Evolutionary conservation across 2,329 filamentous ascomycete genomes (phyloP).

Genomic region (Colletotrichum sansevieriae): DNA sequence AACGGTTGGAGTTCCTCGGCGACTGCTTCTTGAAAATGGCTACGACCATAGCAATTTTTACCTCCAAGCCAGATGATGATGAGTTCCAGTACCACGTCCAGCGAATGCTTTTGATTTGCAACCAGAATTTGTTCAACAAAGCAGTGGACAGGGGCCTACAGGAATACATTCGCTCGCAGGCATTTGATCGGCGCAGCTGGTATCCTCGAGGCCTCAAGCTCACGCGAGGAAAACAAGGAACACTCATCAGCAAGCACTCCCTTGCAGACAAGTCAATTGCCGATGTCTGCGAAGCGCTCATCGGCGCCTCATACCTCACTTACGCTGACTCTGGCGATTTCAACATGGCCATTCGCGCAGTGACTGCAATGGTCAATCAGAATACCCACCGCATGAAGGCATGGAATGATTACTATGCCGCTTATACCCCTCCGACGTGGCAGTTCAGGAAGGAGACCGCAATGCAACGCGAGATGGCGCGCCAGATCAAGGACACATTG

Average conservation of each 20-base stretch:
- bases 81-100: conserved; percentile 92
- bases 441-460: conserved; percentile 73
- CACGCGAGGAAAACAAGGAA: conserved; percentile 77
- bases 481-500: conserved; percentile 69
- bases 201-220: conserved; percentile 86
- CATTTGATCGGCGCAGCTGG: conserved; percentile 87
- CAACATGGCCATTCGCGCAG: conserved; percentile 71
- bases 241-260: conserved; percentile 67
- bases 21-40: conserved; percentile 97
- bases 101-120: conserved; percentile 92
- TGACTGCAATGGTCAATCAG: conserved; percentile 78
- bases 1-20: conserved; percentile 92
- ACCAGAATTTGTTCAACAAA: conserved; percentile 86
- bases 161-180: conserved; percentile 84
- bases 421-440: conserved; percentile 79
- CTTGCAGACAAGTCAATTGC: conserved; percentile 92
- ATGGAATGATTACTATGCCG: conserved; percentile 80
- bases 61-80: conserved; percentile 79
- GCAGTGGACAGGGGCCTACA: conserved; percentile 76
- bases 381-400: conserved; percentile 75
- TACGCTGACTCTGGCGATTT: conserved; percentile 57
- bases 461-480: conserved; percentile 76
- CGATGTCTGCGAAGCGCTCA: conserved; percentile 94
- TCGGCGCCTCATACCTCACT: conserved; percentile 82
- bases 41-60: conserved; percentile 89